Conservation (phyloP, 306 rosid species). For the Inga oerstediana region DNA sequence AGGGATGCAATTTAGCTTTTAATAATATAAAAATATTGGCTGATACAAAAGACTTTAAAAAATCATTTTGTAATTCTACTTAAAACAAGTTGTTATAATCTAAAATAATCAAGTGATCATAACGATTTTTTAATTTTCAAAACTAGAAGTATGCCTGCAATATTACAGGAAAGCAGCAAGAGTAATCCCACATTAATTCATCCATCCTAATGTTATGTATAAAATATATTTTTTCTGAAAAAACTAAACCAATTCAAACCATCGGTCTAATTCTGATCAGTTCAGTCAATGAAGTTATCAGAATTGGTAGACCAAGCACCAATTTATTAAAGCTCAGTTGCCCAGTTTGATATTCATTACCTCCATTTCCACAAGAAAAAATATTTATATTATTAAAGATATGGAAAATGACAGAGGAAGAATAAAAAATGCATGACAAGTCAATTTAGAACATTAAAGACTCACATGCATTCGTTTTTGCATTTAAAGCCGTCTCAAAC, state of each 20-base stretch:
- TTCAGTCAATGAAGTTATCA: not conserved
- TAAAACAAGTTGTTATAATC: not conserved
- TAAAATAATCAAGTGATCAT: not conserved
- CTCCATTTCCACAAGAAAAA: not conserved
- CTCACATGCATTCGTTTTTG: slow-evolving; percentile 30
- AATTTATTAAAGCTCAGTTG: not conserved
- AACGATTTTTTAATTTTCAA: not conserved
- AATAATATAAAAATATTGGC: not conserved
- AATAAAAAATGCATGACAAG: not conserved
- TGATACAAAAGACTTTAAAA: not conserved
- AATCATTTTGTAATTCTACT: not conserved
- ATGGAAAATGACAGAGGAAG: not conserved
- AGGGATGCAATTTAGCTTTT: not conserved
- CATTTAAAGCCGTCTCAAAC: slow-evolving; percentile 38
- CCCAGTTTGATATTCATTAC: not conserved
- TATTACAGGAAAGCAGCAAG: not conserved
- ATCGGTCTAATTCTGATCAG: not conserved
- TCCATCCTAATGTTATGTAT: not conserved
- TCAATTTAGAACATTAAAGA: slow-evolving; percentile 4
- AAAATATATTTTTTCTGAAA: not conserved
- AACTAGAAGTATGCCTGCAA: not conserved
- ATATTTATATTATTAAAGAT: not conserved
- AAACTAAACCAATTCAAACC: not conserved
- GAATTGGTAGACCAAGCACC: not conserved
- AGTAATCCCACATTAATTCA: not conserved